Conservation (phyloP, 2,329 filamentous ascomycete genomes). For the Hyphodiscus sp. region DNA sequence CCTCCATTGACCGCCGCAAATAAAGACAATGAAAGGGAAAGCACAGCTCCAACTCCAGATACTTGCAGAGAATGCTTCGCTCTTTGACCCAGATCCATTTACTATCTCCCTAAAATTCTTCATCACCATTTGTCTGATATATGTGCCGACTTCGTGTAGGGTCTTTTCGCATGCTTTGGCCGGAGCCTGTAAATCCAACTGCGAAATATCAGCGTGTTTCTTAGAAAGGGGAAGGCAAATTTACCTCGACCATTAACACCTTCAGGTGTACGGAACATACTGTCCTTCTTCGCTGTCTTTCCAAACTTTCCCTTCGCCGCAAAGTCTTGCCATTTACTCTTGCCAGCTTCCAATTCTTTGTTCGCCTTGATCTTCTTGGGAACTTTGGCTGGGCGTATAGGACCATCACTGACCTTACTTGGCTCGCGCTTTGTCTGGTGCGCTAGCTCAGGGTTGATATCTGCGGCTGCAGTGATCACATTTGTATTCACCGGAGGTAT, state of each 20-base stretch:
- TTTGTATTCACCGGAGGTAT: slow-evolving; percentile 35
- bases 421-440: slow-evolving; percentile 58
- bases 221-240: slow-evolving; percentile 18
- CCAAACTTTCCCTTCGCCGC: slow-evolving; percentile 67
- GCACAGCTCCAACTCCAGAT: slow-evolving; percentile 28
- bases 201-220: slow-evolving; percentile 26
- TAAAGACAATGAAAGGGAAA: slow-evolving; percentile 19
- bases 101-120: slow-evolving; percentile 38
- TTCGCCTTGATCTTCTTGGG: slow-evolving; percentile 87
- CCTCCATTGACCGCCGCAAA: slow-evolving; percentile 31
- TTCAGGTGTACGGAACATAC: slow-evolving; percentile 93
- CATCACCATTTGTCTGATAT: slow-evolving; percentile 70
- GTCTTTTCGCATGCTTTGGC: slow-evolving; percentile 93
- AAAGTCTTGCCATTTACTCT: slow-evolving; percentile 94
- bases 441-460: slow-evolving; percentile 59
- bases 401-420: slow-evolving; percentile 54
- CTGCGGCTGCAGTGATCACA: slow-evolving; percentile 34
- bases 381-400: slow-evolving; percentile 57
- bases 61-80: slow-evolving; percentile 26
- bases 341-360: slow-evolving; percentile 83
- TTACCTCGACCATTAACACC: slow-evolving; percentile 79
- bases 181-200: slow-evolving; percentile 97
- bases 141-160: slow-evolving; percentile 74
- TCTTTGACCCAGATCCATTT: slow-evolving; percentile 29
- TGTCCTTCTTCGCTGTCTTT: slow-evolving; percentile 72